Evolutionary conservation across 2,329 filamentous ascomycete species (phyloP), one percentile per base, ranked within the genome.

Genomic region (Sporothrix brunneoviolacea): DNA sequence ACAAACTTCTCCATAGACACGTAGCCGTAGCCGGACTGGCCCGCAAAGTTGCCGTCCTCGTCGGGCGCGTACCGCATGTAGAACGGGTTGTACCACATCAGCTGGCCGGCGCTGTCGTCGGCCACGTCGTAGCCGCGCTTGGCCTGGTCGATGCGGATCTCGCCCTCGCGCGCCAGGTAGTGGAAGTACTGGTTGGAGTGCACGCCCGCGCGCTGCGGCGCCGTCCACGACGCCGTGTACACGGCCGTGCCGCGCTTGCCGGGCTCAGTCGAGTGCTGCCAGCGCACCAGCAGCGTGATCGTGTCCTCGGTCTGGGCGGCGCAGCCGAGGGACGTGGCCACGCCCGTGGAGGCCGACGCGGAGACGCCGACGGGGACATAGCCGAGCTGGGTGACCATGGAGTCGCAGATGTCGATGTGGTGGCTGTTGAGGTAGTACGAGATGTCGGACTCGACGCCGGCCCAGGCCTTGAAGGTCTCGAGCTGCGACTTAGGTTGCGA

Each of bases 131-230:
- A 96, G 42, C 91, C 91, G 49, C 91, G 81, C 76, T 95, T 63
- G 39, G 90, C 91, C 71, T 96, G 91, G 72, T 96, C 88, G 61
- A 95, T 80, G 54, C 88, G 82, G 60, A 96, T 82, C 71, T 96
- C 91, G 57, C 91, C 91, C 51, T 84, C 80, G 54, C 80, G 79
- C 3, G 81, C 91, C 71, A 96, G 84, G 71, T 93, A 95, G 70
- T 96, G 91, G 74, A 96, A 96, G 71, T 95, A 93, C 71, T 96
- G 91, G 67, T 95, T 95, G 2, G 86, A 91, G 70, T 96, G 91
- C n/a, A 96, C 90, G 44, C 91, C 91, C 0, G 91, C 91, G 62
- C 84, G 87, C 65, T 94, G 87, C 12, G 91, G 91, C 7, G 91
- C 91, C 1, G 91, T 95, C 91, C 91, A 96, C 36, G 86, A 91